Conservation (phyloP, 2,329 filamentous ascomycete genomes). For the Aureobasidium sp. region DNA sequence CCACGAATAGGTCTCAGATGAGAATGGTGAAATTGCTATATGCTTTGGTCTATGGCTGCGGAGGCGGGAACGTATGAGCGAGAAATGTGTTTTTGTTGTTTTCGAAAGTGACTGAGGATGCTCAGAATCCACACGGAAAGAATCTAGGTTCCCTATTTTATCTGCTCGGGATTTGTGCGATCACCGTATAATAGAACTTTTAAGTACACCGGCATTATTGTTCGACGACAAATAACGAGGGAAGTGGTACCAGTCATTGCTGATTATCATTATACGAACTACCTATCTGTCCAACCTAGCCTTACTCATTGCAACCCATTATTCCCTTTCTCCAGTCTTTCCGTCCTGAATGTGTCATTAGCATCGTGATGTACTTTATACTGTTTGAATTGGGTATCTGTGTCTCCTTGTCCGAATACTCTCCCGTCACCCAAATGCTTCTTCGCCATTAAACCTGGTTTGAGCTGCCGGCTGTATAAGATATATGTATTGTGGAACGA, state of each 20-base stretch:
- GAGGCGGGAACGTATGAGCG: too few species aligned
- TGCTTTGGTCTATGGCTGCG: too few species aligned
- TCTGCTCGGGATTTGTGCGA: too few species aligned
- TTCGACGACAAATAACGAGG: too few species aligned
- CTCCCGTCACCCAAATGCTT: neutral
- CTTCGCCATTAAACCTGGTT: neutral
- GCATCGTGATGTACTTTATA: neutral
- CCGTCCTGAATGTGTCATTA: neutral
- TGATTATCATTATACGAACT: neutral
- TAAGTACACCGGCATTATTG: too few species aligned
- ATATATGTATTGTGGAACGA: neutral
- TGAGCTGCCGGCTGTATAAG: neutral
- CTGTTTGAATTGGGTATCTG: neutral
- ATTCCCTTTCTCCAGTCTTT: neutral
- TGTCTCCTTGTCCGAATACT: neutral
- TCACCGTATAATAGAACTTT: too few species aligned
- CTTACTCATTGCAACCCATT: neutral
- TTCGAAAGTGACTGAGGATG: too few species aligned
- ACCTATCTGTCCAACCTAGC: neutral
- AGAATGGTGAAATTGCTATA: too few species aligned
- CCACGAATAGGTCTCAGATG: too few species aligned
- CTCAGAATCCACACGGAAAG: too few species aligned
- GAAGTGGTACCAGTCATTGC: neutral
- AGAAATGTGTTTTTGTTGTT: too few species aligned
- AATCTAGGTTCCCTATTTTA: too few species aligned